phyloP scores from a whole-genome alignment of 176 grass and related monocot genomes.

The Oryza glaberrima region DNA sequence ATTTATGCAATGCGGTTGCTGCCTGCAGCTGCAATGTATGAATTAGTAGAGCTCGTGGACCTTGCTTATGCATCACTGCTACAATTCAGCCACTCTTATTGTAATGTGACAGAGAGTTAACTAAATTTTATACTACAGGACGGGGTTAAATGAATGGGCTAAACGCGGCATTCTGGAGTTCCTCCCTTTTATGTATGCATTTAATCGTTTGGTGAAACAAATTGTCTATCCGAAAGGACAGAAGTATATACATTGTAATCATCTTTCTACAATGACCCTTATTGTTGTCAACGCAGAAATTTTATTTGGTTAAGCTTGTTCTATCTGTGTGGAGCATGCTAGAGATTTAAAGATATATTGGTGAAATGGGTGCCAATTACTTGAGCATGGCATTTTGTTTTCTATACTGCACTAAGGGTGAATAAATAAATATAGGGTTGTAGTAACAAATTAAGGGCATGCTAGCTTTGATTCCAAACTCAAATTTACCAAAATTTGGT shows the following conservation, averaged over 20 bases:
- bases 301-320: neutral
- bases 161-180: too few species aligned
- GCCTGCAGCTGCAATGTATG: neutral
- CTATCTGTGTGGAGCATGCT: neutral
- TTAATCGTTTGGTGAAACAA: neutral
- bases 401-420: neutral
- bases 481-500: too few species aligned
- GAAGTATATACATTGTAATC: neutral
- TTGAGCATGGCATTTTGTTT: neutral
- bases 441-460: too few species aligned
- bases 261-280: neutral
- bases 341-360: neutral
- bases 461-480: too few species aligned
- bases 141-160: neutral
- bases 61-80: neutral
- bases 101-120: neutral
- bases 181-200: neutral
- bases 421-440: too few species aligned
- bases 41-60: conserved; percentile 6
- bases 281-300: neutral
- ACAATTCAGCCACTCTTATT: neutral
- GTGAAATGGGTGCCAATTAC: neutral
- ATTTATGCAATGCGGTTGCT: conserved; percentile 35
- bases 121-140: neutral
- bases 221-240: neutral